Base-by-base conservation (phyloP, 768 basidiomycete species). In the Chlorophyllum brunneum region DNA sequence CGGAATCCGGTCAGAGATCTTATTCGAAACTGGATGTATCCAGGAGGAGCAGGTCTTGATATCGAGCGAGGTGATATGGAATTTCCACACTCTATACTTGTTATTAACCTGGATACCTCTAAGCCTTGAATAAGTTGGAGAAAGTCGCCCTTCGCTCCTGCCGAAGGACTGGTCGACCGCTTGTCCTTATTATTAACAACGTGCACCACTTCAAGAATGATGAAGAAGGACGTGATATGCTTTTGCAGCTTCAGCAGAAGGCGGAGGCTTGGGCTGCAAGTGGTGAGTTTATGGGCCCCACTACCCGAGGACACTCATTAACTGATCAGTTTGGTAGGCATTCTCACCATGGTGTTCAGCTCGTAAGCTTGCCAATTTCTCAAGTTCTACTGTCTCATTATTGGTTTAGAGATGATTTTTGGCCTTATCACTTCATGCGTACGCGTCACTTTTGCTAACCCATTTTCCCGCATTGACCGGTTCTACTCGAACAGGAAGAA, bases 181-280 rank as follows among this genome's bases (percentile, higher is more conserved):
- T 94, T 5, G 83, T 93, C 0, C 71, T 95, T 23, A 80, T 92
- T 39, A 73, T 95, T 62, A 92, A 92, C 69, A 93, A 92, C 65
- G 68, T 83, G 3, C 85, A 88, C 57, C 78, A 77, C 62, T 84
- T 88, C 67, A 78, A 83, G 51, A 88, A 92, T 58, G 81, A 91
- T 57, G 86, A 87, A 7, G 82, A 81, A 22, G 91, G 92, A 0
- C 74, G 77, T 56, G 81, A 85, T 36, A 80, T 94, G 71, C 71
- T 97, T n/a, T 69, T 93, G 51, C 90, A 92, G 60, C 75, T 94
- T 13, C 93, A 94, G 63, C 89, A 90, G 61, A 79, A 83, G 50
- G 92, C 89, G 3, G 92, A 94, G 64, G 69, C 84, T 6, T 95
- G 94, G 91, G 83, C 87, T 4, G 85, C 87, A 9, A 82, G 85